Evolutionary conservation across 257 asterid species (phyloP), one percentile per base, ranked within the genome.

Genomic region (Forsythia viridissima): DNA sequence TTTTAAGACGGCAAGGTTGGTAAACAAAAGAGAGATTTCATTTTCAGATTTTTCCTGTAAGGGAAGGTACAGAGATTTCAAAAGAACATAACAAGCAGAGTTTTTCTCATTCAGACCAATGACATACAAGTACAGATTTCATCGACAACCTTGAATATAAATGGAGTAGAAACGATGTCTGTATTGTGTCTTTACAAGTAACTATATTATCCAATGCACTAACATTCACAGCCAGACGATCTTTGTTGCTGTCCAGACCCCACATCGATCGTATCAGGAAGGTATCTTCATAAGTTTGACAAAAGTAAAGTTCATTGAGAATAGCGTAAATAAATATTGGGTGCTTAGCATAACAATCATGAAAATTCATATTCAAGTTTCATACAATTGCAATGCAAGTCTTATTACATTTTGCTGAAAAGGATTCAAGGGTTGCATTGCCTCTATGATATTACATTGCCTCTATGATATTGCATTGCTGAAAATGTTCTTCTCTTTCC

Each of bases 221-320:
- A 89, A 48, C 94, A 91, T 80, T 91, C 91, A 79, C 94, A 91
- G 42, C 96, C 92, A 2, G 93, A 82, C 20, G 92, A 85, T 83
- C 91, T 85, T 81, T 90, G 90, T 73, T 87, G 93, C 84, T 83
- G 92, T 73, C 89, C 91, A 0, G 92, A 83, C 10, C 83, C 86
- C 81, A 89, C 87, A 67, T 91, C 93, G 40, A 91, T 89, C 73
- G 93, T 80, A 55, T 87, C 90, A 11, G 88, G 90, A 75, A 87
- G 85, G 69, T 87, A 87, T 52, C 88, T 87, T 48, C 20, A 48
- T 48, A 6, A 15, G 80, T 57, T 44, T 39, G 37, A 76, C 52
- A 12, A 65, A 76, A 76, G 65, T 55, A 55, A 41, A 55, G 30
- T 55, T 55, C 30, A 55, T n/a, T 5, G 30, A 55, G 21, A n/a